These are phyloP conservation scores for Rutstroemia sp. DNA, from an alignment of 2,329 filamentous ascomycete genomes.

Conservation along the genomic window DNA sequence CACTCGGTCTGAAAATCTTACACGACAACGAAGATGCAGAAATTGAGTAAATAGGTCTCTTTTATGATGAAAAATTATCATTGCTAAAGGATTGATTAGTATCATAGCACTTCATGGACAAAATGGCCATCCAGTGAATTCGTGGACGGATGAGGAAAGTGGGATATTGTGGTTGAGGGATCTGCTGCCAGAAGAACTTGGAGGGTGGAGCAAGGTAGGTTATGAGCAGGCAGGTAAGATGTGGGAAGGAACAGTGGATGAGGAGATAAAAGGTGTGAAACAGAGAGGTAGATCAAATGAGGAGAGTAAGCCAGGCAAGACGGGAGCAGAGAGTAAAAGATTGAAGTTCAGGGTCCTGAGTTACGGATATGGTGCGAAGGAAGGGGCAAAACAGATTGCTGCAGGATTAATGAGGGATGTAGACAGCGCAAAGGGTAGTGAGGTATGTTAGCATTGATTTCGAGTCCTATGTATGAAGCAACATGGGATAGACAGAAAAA, in stretches of 20 bases:
- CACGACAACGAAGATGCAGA: not conserved
- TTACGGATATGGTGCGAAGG: not conserved
- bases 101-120: constrained; percentile 8
- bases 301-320: not conserved
- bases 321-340: not conserved
- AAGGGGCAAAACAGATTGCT: not conserved
- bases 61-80: not conserved
- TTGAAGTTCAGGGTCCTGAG: not conserved
- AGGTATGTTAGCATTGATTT: not conserved
- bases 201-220: not conserved
- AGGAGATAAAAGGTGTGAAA: not conserved
- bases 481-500: not conserved
- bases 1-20: not conserved
- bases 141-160: not conserved
- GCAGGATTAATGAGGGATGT: not conserved
- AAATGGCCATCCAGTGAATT: not conserved
- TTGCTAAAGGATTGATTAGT: not conserved
- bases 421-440: not conserved
- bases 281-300: too few relatives aligned
- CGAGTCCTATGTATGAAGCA: too few relatives aligned
- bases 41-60: not conserved
- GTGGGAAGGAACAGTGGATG: not conserved
- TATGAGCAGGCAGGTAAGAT: not conserved
- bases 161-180: constrained; percentile 3
- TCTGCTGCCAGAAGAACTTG: not conserved